Base-by-base conservation (phyloP, 495 filamentous ascomycete species). In the Penicillium canescens region DNA sequence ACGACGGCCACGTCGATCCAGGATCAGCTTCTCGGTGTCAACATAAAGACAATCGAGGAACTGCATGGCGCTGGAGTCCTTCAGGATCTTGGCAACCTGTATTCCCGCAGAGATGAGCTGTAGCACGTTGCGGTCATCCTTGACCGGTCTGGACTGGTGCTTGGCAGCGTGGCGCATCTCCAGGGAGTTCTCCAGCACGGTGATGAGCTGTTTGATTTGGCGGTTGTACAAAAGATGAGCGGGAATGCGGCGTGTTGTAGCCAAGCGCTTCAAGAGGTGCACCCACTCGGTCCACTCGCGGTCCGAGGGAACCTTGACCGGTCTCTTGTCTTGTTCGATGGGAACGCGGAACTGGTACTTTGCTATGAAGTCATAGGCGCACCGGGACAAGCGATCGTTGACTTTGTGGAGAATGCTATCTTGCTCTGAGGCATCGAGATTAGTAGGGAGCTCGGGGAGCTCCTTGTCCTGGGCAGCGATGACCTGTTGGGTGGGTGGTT, bases 211-310 rank as follows among this genome's bases (percentile, higher is more conserved):
- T 68, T 92, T 92, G 73, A 95, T 95, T 70, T 93, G 90, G 55
- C 88, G 86, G 68, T 92, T 89, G 73, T 95, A 92, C 34, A 95
- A 74, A 11, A 92, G 86, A 46, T 89, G 77, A 16, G 90, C 86
- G 14, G 90, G 90, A 57, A 95, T 93, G 40, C 89, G 83, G 24
- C 90, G 79, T 72, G 92, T 92, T 33, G 89, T 93, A 33, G 90
- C 90, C 53, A 95, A 78, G 35, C 90, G 81, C 73, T 92, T 93
- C 53, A 95, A 78, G 50, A 95, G 82, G 71, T 91, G 90, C 31
- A 92, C 89, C 90, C 90, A 95, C 67, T 95, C 90, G 58, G 89
- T 92, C 90, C 90, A 95, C 70, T 92, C 90, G 54, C 89, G 80
- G 70, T 95, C 90, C 60, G 85, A 83, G 28, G 90, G 87, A 37